Evolutionary conservation across 106 monocot genomes (phyloP).

Genomic region (Xerophyta viscosa): DNA sequence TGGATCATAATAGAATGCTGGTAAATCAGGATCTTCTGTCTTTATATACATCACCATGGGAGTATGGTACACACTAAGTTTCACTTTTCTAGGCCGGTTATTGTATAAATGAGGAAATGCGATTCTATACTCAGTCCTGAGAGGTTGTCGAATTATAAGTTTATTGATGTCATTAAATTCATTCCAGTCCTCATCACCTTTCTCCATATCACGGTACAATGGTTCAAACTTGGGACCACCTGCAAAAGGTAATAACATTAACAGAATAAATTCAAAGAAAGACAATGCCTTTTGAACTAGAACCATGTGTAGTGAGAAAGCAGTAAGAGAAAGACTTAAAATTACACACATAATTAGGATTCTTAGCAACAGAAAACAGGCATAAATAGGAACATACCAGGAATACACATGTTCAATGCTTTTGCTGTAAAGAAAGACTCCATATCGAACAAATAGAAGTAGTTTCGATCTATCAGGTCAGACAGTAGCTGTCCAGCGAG

Average conservation of each 20-base stretch:
- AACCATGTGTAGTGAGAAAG: no score
- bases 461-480: conserved; percentile 84
- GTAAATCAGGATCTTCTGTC: conserved; percentile 95
- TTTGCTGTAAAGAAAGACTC: conserved; percentile 98
- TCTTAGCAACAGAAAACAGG: no score
- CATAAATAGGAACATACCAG: conserved; percentile 38
- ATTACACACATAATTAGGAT: no score
- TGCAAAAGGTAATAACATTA: conserved; percentile 11
- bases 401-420: conserved; percentile 96
- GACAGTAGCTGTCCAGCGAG: conserved; percentile 89
- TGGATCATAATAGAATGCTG: conserved; percentile 97
- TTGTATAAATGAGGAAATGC: conserved; percentile 98
- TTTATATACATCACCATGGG: conserved; percentile 98
- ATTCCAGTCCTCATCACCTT: conserved; percentile 99
- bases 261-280: no score
- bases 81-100: conserved; percentile 89
- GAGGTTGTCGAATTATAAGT: conserved; percentile 88
- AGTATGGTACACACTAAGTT: conserved; percentile 77
- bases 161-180: conserved; percentile 99
- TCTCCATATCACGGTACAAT: conserved; percentile 97
- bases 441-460: conserved; percentile 96
- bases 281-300: no score
- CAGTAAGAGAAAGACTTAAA: no score
- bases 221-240: conserved; percentile 99
- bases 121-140: conserved; percentile 87